Conservation (phyloP, 345 rosid species). For the Laguncularia racemosa region DNA sequence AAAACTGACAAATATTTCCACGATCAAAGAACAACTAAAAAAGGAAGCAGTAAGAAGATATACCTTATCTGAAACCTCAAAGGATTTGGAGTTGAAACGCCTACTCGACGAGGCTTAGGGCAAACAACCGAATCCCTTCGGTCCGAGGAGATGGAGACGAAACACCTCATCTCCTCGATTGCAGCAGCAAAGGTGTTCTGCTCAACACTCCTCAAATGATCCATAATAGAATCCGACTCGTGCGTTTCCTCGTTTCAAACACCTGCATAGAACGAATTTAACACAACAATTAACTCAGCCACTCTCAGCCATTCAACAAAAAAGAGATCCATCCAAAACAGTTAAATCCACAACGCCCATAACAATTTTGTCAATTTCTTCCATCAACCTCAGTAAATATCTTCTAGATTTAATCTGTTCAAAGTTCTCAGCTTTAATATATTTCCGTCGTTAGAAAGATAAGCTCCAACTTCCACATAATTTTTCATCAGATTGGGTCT, state of each 20-base stretch:
- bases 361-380: too few species aligned
- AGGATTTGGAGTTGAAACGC: slow-evolving; percentile 29
- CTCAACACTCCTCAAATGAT: slow-evolving; percentile 55
- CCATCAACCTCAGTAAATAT: too few species aligned
- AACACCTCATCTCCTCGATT: slow-evolving; percentile 45
- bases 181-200: slow-evolving; percentile 53
- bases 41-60: background rate
- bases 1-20: background rate
- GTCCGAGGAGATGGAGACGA: slow-evolving; percentile 31
- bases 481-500: too few species aligned
- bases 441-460: too few species aligned
- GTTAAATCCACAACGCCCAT: too few species aligned
- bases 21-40: background rate
- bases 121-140: slow-evolving; percentile 56
- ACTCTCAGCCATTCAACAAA: too few species aligned
- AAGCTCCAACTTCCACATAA: too few species aligned
- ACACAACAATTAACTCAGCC: too few species aligned
- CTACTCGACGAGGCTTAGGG: slow-evolving; percentile 84
- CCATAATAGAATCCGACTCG: slow-evolving; percentile 41
- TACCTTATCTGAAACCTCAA: slow-evolving; percentile 56
- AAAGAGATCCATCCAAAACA: too few species aligned
- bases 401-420: too few species aligned
- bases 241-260: background rate
- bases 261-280: background rate
- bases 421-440: too few species aligned